A percentile compares a stretch with the other conserved stretches of the same genome.
Conservation (phyloP, 2,329 filamentous ascomycete genomes). For the Xylaria hypoxylon region DNA sequence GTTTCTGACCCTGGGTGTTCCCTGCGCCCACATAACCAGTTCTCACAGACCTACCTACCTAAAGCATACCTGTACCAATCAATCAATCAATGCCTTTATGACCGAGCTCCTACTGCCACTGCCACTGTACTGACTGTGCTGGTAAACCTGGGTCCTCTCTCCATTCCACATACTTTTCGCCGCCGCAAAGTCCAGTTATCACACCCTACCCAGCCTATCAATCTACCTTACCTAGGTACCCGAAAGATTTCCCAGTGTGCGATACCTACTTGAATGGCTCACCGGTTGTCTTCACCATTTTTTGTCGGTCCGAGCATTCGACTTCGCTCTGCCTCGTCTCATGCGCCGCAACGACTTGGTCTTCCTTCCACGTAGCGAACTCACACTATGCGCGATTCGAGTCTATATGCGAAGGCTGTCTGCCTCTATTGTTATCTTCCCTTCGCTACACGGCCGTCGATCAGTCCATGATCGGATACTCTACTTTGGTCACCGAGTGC, state of each 20-base stretch:
- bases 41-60: slow-evolving; percentile 31
- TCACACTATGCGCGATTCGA: slow-evolving; percentile 43
- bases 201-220: slow-evolving; percentile 17
- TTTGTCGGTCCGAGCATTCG: slow-evolving; percentile 26
- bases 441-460: slow-evolving; percentile 12
- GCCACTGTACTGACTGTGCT: slow-evolving; percentile 18
- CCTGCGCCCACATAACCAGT: slow-evolving; percentile 33
- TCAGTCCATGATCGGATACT: slow-evolving; percentile 30
- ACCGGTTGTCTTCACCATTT: slow-evolving; percentile 27
- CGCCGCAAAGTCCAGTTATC: slow-evolving; percentile 20
- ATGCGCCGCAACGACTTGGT: slow-evolving; percentile 35
- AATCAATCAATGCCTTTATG: slow-evolving; percentile 30
- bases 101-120: slow-evolving; percentile 7
- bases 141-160: slow-evolving; percentile 18
- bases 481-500: slow-evolving; percentile 33
- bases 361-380: slow-evolving; percentile 29
- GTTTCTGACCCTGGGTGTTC: slow-evolving; percentile 32
- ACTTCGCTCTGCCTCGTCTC: slow-evolving; percentile 27
- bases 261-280: slow-evolving; percentile 34
- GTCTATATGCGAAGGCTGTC: slow-evolving; percentile 37
- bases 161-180: slow-evolving; percentile 22
- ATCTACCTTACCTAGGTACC: slow-evolving; percentile 23
- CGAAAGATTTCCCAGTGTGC: slow-evolving; percentile 18
- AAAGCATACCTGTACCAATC: slow-evolving; percentile 26
- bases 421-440: slow-evolving; percentile 34